A percentile compares a stretch with the other conserved stretches of the same genome.
phyloP scores from a whole-genome alignment of 495 filamentous ascomycete genomes.

The Ramalina intermedia region DNA sequence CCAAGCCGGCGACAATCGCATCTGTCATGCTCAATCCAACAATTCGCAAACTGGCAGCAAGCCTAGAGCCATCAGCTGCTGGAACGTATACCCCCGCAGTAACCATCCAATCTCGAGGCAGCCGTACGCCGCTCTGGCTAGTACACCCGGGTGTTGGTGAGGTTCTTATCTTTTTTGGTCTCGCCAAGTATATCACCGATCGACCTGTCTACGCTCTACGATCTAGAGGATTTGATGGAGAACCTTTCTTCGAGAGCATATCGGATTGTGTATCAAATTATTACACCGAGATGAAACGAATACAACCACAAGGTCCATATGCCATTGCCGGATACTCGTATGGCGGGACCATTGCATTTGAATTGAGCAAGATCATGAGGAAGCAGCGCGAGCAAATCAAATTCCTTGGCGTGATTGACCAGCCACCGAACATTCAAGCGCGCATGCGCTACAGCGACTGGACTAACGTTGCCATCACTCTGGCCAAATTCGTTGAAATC shows the following conservation, averaged over 20 bases:
- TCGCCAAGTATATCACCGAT: slow-evolving; percentile 30
- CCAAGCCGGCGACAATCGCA: slow-evolving; percentile 18
- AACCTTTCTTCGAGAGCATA: slow-evolving; percentile 24
- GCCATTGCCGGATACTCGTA: slow-evolving; percentile 41
- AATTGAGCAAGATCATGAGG: slow-evolving; percentile 34
- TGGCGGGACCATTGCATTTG: slow-evolving; percentile 39
- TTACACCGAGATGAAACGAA: slow-evolving; percentile 23
- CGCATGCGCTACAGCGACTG: not conserved
- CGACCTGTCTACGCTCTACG: slow-evolving; percentile 40
- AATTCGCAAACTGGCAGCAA: slow-evolving; percentile 17
- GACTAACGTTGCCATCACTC: not conserved
- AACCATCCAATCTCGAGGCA: slow-evolving; percentile 22
- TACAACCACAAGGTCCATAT: slow-evolving; percentile 40
- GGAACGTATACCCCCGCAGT: slow-evolving; percentile 32
- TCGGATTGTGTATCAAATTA: slow-evolving; percentile 27
- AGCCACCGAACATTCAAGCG: slow-evolving; percentile 36
- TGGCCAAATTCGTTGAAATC: not conserved
- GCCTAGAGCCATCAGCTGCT: slow-evolving; percentile 8
- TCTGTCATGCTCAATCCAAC: slow-evolving; percentile 28
- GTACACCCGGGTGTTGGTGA: slow-evolving; percentile 43
- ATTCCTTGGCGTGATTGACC: slow-evolving; percentile 20
- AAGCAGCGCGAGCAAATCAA: slow-evolving; percentile 14
- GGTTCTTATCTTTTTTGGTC: slow-evolving; percentile 37
- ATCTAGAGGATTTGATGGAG: slow-evolving; percentile 31
- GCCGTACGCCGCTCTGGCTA: slow-evolving; percentile 37